Percentiles rank a stretch among this genome's conserved stretches.
Evolutionary conservation across 179 eudicot genomes (phyloP).

Genomic region (Gypsophila paniculata): DNA sequence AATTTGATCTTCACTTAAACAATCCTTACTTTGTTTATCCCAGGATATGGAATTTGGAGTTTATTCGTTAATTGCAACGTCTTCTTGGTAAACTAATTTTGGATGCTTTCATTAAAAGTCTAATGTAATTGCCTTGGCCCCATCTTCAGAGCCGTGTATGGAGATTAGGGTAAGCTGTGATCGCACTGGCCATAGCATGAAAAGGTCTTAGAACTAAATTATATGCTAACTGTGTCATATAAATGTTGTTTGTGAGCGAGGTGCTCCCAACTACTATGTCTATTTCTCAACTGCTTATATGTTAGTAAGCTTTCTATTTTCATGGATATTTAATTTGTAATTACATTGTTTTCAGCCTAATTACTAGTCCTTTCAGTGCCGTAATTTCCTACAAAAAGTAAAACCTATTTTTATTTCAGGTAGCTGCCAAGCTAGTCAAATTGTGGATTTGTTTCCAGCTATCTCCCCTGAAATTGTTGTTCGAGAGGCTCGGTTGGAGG

Average conservation of each 20-base stretch:
- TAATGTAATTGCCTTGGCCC: no score
- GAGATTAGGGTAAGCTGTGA: no score
- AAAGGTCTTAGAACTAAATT: background rate
- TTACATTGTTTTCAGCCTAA: background rate
- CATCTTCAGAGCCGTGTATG: no score
- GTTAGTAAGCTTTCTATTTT: background rate
- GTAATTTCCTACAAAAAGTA: background rate
- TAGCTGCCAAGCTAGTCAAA: conserved; percentile 75
- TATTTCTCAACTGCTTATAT: background rate
- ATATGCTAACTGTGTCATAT: background rate
- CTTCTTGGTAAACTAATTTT: no score
- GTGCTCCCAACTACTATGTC: background rate
- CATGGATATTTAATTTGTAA: background rate
- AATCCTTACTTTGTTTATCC: no score
- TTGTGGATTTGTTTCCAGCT: conserved; percentile 65
- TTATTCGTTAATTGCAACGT: no score
- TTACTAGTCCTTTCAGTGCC: background rate
- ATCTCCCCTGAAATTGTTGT: conserved; percentile 71
- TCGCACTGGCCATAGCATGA: background rate
- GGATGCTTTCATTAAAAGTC: no score
- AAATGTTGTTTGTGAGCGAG: background rate
- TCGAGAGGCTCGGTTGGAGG: conserved; percentile 87
- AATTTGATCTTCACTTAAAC: no score
- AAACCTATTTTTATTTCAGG: conserved; percentile 31
- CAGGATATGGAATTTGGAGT: no score